These are phyloP conservation scores for Boletus sensibilis DNA, from an alignment of 768 basidiomycete genomes.

Conservation along the genomic window DNA sequence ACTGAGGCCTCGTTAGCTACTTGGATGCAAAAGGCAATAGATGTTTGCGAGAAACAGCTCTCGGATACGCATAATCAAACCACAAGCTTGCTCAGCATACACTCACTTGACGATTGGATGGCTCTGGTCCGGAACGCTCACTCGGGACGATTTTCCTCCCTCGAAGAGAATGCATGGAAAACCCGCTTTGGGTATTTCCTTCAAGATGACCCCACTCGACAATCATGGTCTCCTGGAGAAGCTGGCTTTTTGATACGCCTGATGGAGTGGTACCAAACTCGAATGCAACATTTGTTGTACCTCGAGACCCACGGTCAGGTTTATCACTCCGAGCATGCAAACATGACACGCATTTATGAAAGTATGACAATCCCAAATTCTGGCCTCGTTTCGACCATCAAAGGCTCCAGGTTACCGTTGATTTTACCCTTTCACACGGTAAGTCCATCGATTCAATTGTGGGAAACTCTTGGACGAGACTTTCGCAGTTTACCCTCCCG, in stretches of 20 bases:
- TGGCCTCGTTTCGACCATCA: slow-evolving; percentile 23
- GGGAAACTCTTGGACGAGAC: neutral
- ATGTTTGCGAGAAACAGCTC: slow-evolving; percentile 40
- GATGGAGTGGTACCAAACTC: slow-evolving; percentile 42
- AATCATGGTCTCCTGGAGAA: slow-evolving; percentile 33
- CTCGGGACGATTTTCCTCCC: slow-evolving; percentile 22
- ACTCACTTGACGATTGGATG: slow-evolving; percentile 39
- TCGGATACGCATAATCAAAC: slow-evolving; percentile 31
- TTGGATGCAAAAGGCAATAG: slow-evolving; percentile 39
- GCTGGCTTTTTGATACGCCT: slow-evolving; percentile 45
- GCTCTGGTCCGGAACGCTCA: slow-evolving; percentile 30
- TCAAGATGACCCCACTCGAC: slow-evolving; percentile 20
- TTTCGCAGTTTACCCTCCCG: slow-evolving; percentile 46
- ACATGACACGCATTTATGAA: slow-evolving; percentile 5
- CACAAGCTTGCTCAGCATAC: slow-evolving; percentile 27
- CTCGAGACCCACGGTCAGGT: slow-evolving; percentile 35
- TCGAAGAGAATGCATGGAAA: slow-evolving; percentile 34
- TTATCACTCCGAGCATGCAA: slow-evolving; percentile 17
- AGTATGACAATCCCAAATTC: slow-evolving; percentile 18
- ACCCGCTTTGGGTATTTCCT: slow-evolving; percentile 32
- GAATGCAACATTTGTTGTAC: slow-evolving; percentile 45
- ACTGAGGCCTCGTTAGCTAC: slow-evolving; percentile 19
- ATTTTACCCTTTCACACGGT: slow-evolving; percentile 53
- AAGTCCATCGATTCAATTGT: slow-evolving; percentile 8
- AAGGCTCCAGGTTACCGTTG: slow-evolving; percentile 36